phyloP scores from a whole-genome alignment of 441 rosid genomes.

The Monsonia emarginata region DNA sequence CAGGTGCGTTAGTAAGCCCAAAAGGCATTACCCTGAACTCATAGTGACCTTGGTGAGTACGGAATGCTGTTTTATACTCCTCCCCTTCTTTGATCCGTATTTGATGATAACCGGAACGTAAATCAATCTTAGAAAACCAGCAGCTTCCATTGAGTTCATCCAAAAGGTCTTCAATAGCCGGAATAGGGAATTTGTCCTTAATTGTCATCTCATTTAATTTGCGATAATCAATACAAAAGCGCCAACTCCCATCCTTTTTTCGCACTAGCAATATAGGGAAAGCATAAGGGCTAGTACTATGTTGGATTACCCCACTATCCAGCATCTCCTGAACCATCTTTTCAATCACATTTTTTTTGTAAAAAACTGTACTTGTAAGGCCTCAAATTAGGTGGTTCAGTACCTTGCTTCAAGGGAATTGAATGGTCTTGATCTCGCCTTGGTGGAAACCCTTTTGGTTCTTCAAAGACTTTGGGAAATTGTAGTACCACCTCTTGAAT shows the following conservation, averaged over 20 bases:
- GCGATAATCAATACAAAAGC: neutral
- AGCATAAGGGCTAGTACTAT: no score
- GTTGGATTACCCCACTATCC: no score
- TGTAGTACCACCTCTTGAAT: no score
- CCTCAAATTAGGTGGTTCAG: no score
- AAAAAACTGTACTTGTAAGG: no score
- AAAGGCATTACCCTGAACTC: neutral
- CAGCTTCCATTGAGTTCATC: neutral
- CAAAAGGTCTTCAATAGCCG: neutral
- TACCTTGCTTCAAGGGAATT: no score
- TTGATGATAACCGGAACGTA: neutral
- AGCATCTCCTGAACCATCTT: no score
- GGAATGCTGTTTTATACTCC: neutral
- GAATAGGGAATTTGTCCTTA: slow-evolving; percentile 6
- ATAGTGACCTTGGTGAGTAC: neutral
- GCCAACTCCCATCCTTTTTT: neutral
- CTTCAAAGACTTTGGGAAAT: no score
- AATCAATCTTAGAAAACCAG: neutral
- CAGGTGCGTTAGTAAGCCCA: neutral
- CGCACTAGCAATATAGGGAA: neutral
- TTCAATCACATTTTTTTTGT: no score
- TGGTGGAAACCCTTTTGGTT: no score
- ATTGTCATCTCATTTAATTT: neutral
- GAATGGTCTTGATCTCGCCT: no score
- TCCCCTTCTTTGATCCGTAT: neutral